Percentiles rank a stretch among this genome's conserved stretches.
Evolutionary conservation across 2,329 filamentous ascomycete genomes (phyloP).

Genomic region (Alternaria dauci): DNA sequence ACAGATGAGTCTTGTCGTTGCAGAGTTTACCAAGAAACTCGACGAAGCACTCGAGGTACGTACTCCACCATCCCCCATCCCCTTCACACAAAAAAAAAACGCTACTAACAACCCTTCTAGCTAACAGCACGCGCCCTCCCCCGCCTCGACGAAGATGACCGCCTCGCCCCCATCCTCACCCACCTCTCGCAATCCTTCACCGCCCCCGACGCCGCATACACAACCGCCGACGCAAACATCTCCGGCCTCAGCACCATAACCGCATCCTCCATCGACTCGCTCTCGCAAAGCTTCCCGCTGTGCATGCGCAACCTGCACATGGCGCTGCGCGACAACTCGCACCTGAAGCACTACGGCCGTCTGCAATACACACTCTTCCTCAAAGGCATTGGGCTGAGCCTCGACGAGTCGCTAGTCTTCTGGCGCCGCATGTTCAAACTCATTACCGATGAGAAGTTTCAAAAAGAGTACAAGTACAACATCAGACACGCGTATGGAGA

Average conservation of each 20-base stretch:
- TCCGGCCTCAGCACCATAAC: slow-evolving; percentile 73
- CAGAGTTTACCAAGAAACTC: slow-evolving; percentile 81
- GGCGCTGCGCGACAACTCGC: slow-evolving; percentile 83
- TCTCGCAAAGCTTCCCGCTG: slow-evolving; percentile 83
- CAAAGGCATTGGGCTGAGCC: slow-evolving; percentile 88
- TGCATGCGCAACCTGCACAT: slow-evolving; percentile 95
- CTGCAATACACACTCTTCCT: slow-evolving; percentile 96
- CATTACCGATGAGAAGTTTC: slow-evolving; percentile 92
- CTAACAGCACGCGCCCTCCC: slow-evolving; percentile 90
- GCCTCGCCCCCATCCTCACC: slow-evolving; percentile 76
- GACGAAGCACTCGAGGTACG: slow-evolving; percentile 83
- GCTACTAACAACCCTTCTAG: slow-evolving; percentile 52
- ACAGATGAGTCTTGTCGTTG: slow-evolving; percentile 86
- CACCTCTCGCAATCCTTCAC: slow-evolving; percentile 97
- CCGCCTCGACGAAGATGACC: slow-evolving; percentile 93
- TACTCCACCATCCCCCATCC: not conserved
- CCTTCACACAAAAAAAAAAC: not conserved
- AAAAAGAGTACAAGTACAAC: slow-evolving; percentile 98
- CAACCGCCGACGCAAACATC: slow-evolving; percentile 73
- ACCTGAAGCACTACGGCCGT: slow-evolving; percentile 92
- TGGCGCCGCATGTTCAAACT: slow-evolving; percentile 89
- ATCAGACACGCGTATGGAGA: slow-evolving; percentile 95
- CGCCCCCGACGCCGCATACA: slow-evolving; percentile 85
- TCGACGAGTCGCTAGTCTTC: slow-evolving; percentile 93
- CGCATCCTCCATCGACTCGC: slow-evolving; percentile 72